Evolutionary conservation across 148 eudicot genomes (phyloP).

Genomic region (Fagopyrum tataricum): DNA sequence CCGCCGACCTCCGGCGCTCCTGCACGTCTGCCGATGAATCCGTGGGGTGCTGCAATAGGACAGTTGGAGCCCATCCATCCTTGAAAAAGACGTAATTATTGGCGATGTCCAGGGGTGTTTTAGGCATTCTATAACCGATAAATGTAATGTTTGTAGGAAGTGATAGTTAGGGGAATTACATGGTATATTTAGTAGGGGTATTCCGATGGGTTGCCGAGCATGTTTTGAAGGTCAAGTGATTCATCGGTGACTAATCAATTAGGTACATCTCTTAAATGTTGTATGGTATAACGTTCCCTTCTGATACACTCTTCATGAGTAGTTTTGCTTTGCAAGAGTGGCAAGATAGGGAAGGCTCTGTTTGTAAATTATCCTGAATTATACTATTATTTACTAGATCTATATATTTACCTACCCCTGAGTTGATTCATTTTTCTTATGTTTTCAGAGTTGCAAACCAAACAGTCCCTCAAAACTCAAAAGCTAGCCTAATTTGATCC

Average conservation of each 20-base stretch:
- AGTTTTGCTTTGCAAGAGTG: too few species aligned
- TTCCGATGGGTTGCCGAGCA: neutral
- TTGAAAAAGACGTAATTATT: neutral
- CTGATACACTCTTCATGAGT: too few species aligned
- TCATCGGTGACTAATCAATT: neutral
- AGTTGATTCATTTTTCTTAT: too few species aligned
- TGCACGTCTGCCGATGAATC: neutral
- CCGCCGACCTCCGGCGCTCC: conserved; percentile 29
- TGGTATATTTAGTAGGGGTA: neutral
- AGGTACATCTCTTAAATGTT: neutral
- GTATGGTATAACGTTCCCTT: neutral
- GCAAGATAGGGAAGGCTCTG: too few species aligned
- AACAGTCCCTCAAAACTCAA: too few species aligned
- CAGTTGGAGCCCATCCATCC: neutral
- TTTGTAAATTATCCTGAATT: too few species aligned
- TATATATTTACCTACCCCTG: too few species aligned
- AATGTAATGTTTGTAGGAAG: too few species aligned
- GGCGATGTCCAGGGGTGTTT: neutral
- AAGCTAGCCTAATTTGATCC: too few species aligned
- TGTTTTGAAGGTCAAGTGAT: conserved; percentile 1
- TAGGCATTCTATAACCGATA: neutral
- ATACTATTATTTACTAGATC: too few species aligned
- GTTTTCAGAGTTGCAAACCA: too few species aligned
- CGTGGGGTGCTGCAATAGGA: neutral
- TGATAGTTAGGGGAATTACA: too few species aligned